Evolutionary conservation across 2,329 filamentous ascomycete genomes (phyloP).

Genomic region (Ophiostoma tasmaniense): DNA sequence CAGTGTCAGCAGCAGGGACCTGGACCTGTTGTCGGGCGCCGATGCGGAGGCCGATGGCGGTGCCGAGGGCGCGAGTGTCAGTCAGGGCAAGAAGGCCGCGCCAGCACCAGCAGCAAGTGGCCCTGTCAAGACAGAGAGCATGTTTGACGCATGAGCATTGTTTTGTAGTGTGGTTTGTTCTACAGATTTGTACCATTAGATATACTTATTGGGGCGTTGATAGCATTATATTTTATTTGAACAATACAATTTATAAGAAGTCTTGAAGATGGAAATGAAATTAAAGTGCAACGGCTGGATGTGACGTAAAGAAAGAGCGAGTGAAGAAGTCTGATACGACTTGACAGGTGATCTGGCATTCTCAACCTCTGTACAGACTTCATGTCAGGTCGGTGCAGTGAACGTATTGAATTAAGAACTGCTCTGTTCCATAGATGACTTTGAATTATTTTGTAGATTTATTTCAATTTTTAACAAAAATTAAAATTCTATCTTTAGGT

Average conservation of each 20-base stretch:
- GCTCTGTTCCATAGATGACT: no score
- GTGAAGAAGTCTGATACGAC: no score
- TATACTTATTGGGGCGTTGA: background rate
- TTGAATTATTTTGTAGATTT: no score
- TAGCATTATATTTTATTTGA: background rate
- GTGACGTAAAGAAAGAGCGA: no score
- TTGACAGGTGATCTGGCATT: no score
- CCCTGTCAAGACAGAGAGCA: slow-evolving; percentile 3
- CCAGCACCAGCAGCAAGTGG: background rate
- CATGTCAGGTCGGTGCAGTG: no score
- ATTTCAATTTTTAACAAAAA: no score
- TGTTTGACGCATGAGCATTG: slow-evolving; percentile 2
- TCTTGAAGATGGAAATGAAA: background rate
- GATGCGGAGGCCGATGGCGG: slow-evolving; percentile 56
- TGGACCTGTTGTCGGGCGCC: slow-evolving; percentile 63
- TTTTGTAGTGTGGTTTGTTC: background rate
- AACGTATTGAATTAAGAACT: no score
- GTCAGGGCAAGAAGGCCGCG: background rate
- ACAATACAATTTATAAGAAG: background rate
- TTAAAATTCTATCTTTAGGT: no score
- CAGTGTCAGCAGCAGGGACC: slow-evolving; percentile 34
- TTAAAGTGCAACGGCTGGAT: no score
- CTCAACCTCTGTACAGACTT: no score
- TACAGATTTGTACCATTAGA: background rate
- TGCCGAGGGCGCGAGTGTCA: background rate